A percentile compares a stretch with the other conserved stretches of the same genome.
phyloP scores from a whole-genome alignment of 768 basidiomycete species.

The Multifurca ochricompacta region DNA sequence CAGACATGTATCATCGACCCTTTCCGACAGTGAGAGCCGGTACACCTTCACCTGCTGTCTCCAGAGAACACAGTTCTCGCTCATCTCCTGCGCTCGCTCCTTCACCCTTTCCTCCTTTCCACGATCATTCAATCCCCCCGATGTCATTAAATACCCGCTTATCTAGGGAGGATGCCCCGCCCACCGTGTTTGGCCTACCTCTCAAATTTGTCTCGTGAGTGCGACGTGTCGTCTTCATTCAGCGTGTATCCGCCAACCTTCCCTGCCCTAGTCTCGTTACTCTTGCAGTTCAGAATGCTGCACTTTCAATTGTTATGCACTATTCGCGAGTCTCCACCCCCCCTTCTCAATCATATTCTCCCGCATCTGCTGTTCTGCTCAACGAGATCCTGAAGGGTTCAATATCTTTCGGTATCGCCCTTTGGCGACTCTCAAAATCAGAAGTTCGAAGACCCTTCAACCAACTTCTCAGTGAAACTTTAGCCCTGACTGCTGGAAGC shows the following conservation, averaged over 20 bases:
- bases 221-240: neutral
- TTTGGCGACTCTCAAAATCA: conserved; percentile 33
- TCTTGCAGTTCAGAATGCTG: conserved; percentile 90
- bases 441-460: conserved; percentile 34
- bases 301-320: conserved; percentile 96
- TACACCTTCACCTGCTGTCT: conserved; percentile 40
- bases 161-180: conserved; percentile 25
- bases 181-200: conserved; percentile 61
- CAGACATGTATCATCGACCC: conserved; percentile 58
- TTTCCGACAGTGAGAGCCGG: conserved; percentile 41
- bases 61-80: conserved; percentile 29
- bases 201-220: conserved; percentile 78
- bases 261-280: conserved; percentile 53
- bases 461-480: conserved; percentile 62
- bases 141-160: neutral
- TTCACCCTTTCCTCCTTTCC: conserved; percentile 11
- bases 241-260: conserved; percentile 5
- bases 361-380: conserved; percentile 87
- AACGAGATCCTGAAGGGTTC: conserved; percentile 92
- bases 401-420: conserved; percentile 84
- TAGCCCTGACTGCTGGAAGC: conserved; percentile 95
- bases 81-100: conserved; percentile 26
- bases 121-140: conserved; percentile 15
- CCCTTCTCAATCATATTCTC: conserved; percentile 75
- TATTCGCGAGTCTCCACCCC: conserved; percentile 90